These are phyloP conservation scores for Corynascus novoguineensis DNA, from an alignment of 495 filamentous ascomycete genomes.

Conservation along the genomic window DNA sequence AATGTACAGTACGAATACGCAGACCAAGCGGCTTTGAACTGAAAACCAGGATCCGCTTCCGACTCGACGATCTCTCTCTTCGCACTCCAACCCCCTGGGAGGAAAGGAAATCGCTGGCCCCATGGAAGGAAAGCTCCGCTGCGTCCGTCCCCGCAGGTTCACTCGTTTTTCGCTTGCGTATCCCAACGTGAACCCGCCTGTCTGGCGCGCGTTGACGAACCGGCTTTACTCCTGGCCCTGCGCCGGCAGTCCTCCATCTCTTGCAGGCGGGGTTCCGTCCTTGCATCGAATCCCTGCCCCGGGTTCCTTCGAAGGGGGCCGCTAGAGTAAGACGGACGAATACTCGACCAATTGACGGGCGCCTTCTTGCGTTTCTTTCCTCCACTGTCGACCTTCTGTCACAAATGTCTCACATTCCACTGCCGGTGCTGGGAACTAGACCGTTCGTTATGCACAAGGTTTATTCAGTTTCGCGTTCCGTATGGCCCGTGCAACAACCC, in stretches of 20 bases:
- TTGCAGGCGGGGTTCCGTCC: slow-evolving; percentile 7
- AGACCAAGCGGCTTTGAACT: not conserved
- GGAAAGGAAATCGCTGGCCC: not conserved
- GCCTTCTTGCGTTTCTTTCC: not conserved
- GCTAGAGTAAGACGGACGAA: not conserved
- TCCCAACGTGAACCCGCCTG: not conserved
- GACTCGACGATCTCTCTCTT: not conserved
- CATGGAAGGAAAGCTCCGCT: no score
- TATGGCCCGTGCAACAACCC: no score
- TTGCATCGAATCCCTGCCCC: not conserved
- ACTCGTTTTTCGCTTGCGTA: no score
- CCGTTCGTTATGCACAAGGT: no score
- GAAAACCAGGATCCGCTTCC: not conserved
- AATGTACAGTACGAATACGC: not conserved
- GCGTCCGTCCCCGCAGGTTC: no score
- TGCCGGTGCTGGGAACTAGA: no score
- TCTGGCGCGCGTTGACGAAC: not conserved
- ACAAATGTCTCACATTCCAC: not conserved
- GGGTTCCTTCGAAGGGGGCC: not conserved
- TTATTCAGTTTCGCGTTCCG: not conserved
- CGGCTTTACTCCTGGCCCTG: not conserved
- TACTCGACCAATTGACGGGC: not conserved
- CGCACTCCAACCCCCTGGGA: not conserved
- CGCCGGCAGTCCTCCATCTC: slow-evolving; percentile 6
- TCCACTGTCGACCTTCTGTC: not conserved